These are phyloP conservation scores for Blastobotrys proliferans DNA, from an alignment of 1,139 yeast genomes.

Conservation along the genomic window DNA sequence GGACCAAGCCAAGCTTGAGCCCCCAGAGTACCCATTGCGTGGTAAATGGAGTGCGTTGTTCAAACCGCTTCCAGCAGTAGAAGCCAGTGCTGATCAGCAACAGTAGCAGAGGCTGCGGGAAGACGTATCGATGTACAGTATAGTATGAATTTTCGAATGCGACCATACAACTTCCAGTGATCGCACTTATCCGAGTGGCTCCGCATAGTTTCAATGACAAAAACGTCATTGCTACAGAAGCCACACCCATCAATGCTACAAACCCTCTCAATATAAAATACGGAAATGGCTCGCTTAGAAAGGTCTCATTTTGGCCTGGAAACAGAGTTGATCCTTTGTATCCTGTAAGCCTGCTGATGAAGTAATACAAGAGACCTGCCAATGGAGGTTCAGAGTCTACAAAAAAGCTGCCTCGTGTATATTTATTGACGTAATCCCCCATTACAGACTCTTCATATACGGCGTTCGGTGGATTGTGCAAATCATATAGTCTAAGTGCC, in stretches of 20 bases:
- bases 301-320: constrained; percentile 27
- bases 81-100: constrained; percentile 44
- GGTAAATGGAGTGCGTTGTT: constrained; percentile 38
- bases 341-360: constrained; percentile 40
- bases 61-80: constrained; percentile 44
- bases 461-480: constrained; percentile 32
- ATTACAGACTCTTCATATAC: constrained; percentile 58
- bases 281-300: constrained; percentile 34
- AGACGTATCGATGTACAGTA: constrained; percentile 47
- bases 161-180: constrained; percentile 45
- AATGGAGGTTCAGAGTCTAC: constrained; percentile 64
- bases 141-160: constrained; percentile 53
- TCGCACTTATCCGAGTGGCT: constrained; percentile 42
- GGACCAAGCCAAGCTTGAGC: constrained; percentile 44
- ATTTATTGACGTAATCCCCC: constrained; percentile 51
- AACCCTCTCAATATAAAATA: constrained; percentile 48
- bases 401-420: constrained; percentile 50
- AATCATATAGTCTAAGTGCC: constrained; percentile 20
- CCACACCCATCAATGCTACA: constrained; percentile 50
- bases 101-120: constrained; percentile 50
- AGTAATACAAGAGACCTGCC: constrained; percentile 46
- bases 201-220: constrained; percentile 47
- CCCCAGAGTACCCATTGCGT: constrained; percentile 45
- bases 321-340: constrained; percentile 45
- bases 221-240: constrained; percentile 46